Conservation (phyloP, 1,284 basidiomycete genomes). For the Cryptococcus maquisensis region DNA sequence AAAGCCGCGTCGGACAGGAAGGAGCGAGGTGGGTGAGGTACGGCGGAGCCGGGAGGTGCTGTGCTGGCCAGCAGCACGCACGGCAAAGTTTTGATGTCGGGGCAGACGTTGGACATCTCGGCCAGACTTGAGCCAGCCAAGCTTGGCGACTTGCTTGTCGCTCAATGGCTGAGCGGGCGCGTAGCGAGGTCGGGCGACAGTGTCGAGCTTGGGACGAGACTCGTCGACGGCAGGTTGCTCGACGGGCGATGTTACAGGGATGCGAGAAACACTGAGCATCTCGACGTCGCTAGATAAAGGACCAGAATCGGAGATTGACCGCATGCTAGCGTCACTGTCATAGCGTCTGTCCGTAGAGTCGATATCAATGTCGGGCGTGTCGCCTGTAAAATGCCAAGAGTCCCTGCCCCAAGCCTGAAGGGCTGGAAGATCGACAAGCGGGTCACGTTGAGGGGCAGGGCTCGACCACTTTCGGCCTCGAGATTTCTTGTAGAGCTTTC, state of each 20-base stretch:
- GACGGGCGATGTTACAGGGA: no score
- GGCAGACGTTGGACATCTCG: conserved; percentile 1
- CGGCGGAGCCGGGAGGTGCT: conserved; percentile 13
- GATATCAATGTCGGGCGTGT: conserved; percentile 5
- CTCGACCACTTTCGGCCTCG: no score
- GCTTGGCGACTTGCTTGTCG: conserved; percentile 1
- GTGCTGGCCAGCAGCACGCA: conserved; percentile 6
- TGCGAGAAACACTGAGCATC: conserved; percentile 1
- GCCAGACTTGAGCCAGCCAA: background rate
- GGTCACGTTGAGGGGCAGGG: conserved; percentile 8
- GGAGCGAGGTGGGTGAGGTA: conserved; percentile 10
- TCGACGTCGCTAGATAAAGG: conserved; percentile 2
- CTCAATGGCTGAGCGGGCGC: conserved; percentile 6
- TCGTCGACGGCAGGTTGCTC: background rate
- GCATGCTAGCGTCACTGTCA: conserved; percentile 4
- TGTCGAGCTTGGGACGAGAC: background rate
- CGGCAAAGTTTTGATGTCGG: conserved; percentile 1
- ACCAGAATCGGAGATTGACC: background rate
- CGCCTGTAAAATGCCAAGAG: background rate
- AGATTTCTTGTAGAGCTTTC: no score
- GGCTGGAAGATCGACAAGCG: conserved; percentile 9
- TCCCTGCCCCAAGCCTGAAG: conserved; percentile 1
- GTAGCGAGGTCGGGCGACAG: conserved; percentile 5
- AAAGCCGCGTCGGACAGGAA: conserved; percentile 4
- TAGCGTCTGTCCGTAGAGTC: conserved; percentile 1